These are phyloP conservation scores for Laburnicola sp. DNA, from an alignment of 2,329 filamentous ascomycete species.

Conservation along the genomic window DNA sequence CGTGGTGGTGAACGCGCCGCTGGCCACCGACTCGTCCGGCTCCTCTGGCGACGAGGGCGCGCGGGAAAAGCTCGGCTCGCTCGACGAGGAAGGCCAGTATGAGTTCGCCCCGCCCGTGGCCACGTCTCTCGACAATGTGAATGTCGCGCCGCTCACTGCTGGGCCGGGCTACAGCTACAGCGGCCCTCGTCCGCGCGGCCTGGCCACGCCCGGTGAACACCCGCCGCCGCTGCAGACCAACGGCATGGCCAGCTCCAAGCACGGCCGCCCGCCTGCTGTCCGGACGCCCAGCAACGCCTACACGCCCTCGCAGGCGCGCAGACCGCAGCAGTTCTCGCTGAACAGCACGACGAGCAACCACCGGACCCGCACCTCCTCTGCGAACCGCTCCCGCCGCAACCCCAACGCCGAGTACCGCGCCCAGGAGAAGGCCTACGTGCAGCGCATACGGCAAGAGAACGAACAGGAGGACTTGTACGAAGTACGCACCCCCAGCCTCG, in stretches of 20 bases:
- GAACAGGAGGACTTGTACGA: constrained; percentile 72
- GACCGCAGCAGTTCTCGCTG: constrained; percentile 53
- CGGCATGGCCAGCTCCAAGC: constrained; percentile 25
- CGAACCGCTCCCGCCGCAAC: constrained; percentile 60
- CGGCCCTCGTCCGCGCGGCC: constrained; percentile 29
- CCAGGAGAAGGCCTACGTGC: constrained; percentile 93
- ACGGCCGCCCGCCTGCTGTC: constrained; percentile 47
- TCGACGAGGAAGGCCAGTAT: constrained; percentile 44
- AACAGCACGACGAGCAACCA: constrained; percentile 52
- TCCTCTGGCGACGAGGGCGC: constrained; percentile 52
- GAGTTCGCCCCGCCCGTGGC: constrained; percentile 46
- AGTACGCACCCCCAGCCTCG: constrained; percentile 68
- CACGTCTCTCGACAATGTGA: constrained; percentile 40
- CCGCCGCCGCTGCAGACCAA: constrained; percentile 35
- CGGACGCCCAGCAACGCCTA: constrained; percentile 56
- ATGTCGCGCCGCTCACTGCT: constrained; percentile 36
- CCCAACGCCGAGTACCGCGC: constrained; percentile 75
- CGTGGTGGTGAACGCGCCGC: constrained; percentile 35
- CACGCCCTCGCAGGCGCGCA: constrained; percentile 47
- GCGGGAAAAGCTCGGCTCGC: constrained; percentile 53
- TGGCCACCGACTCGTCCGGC: constrained; percentile 53
- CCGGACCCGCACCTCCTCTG: constrained; percentile 62
- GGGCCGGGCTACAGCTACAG: constrained; percentile 32
- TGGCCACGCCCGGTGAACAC: constrained; percentile 19
- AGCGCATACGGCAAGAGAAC: constrained; percentile 82